phyloP scores from a whole-genome alignment of 495 filamentous ascomycete species.

The Aspergillus baeticus region DNA sequence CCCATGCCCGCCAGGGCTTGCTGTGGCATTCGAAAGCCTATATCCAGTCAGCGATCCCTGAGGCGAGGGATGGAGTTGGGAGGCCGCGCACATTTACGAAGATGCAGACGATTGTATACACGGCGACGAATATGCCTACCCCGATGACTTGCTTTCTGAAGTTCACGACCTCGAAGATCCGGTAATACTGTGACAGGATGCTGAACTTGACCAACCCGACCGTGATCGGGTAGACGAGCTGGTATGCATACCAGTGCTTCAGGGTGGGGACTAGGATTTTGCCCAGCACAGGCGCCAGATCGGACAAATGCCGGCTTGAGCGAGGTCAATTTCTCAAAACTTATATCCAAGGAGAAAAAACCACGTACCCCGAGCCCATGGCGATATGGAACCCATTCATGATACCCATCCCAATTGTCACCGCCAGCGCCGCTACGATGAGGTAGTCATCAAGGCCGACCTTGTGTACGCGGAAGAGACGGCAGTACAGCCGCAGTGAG shows the following conservation, averaged over 20 bases:
- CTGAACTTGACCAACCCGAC: slow-evolving; percentile 19
- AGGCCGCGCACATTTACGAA: slow-evolving; percentile 18
- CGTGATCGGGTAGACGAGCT: slow-evolving; percentile 18
- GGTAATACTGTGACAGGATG: slow-evolving; percentile 17
- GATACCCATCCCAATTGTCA: slow-evolving; percentile 17
- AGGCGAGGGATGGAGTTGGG: background rate
- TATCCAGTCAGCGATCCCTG: background rate
- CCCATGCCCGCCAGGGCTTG: slow-evolving; percentile 23
- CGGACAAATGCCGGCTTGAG: slow-evolving; percentile 7
- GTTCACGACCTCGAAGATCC: slow-evolving; percentile 13
- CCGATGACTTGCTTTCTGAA: slow-evolving; percentile 12
- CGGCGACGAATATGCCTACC: slow-evolving; percentile 8
- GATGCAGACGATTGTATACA: slow-evolving; percentile 17
- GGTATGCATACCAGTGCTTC: slow-evolving; percentile 23
- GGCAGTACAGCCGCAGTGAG: slow-evolving; percentile 9
- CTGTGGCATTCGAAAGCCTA: slow-evolving; percentile 22
- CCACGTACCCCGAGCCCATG: slow-evolving; percentile 15
- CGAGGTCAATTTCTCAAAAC: background rate
- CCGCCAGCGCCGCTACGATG: slow-evolving; percentile 12
- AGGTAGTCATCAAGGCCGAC: slow-evolving; percentile 15
- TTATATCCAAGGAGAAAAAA: background rate
- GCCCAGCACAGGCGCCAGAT: background rate
- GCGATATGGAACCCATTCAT: slow-evolving; percentile 20
- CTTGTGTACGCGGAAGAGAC: slow-evolving; percentile 10
- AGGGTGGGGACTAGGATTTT: slow-evolving; percentile 15